These are phyloP conservation scores for Laguncularia racemosa DNA, from an alignment of 345 rosid genomes.

Conservation along the genomic window DNA sequence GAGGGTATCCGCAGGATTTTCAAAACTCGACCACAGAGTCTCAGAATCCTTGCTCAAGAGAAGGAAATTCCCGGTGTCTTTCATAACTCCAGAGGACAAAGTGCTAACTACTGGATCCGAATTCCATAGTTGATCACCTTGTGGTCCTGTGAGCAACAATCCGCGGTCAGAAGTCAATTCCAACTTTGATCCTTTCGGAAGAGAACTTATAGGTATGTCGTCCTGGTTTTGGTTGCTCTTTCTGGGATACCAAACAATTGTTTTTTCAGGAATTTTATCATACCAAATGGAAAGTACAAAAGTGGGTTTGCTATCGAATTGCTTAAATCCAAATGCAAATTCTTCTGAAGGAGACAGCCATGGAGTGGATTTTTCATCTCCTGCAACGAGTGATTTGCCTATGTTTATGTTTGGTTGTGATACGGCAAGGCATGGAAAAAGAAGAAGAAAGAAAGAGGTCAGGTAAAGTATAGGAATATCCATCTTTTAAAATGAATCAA, in stretches of 20 bases:
- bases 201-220: not conserved
- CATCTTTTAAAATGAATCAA: too few relatives aligned
- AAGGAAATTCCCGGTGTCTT: constrained; percentile 17
- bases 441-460: constrained; percentile 1
- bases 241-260: constrained; percentile 14
- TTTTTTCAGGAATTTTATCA: constrained; percentile 13
- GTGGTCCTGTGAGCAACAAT: constrained; percentile 9
- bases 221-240: not conserved
- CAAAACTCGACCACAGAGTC: constrained; percentile 24
- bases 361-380: constrained; percentile 3
- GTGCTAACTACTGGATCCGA: not conserved
- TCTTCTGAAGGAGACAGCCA: constrained; percentile 24
- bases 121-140: constrained; percentile 15
- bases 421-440: constrained; percentile 2
- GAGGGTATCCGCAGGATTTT: constrained; percentile 22
- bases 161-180: constrained; percentile 15
- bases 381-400: constrained; percentile 5
- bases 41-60: constrained; percentile 4
- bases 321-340: constrained; percentile 24
- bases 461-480: too few relatives aligned
- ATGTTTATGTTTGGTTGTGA: constrained; percentile 5
- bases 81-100: constrained; percentile 14
- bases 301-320: not conserved
- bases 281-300: constrained; percentile 28
- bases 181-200: constrained; percentile 13